phyloP scores from a whole-genome alignment of 2,329 filamentous ascomycete genomes.

The Teratosphaeria nubilosa region DNA sequence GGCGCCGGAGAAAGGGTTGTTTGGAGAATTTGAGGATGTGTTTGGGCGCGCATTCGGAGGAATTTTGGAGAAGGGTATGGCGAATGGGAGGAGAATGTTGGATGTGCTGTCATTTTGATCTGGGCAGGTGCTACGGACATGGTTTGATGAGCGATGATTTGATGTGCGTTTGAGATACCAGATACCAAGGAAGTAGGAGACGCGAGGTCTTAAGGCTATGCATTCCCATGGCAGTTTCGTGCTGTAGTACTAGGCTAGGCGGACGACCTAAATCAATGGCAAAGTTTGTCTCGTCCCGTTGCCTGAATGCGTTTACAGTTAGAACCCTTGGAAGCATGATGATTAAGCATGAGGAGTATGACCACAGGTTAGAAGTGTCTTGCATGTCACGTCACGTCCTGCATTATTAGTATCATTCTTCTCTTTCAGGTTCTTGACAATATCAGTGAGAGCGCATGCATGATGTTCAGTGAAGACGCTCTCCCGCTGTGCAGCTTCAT shows the following conservation, averaged over 20 bases:
- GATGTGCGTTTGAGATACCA: not conserved
- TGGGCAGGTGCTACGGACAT: not conserved
- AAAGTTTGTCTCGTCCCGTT: not conserved
- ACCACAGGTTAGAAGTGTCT: no score
- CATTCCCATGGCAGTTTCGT: not conserved
- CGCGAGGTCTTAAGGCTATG: not conserved
- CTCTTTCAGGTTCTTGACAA: no score
- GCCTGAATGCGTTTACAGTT: no score
- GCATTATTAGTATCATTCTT: no score
- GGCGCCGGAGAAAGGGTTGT: constrained; percentile 5
- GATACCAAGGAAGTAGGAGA: not conserved
- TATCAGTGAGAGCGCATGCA: no score
- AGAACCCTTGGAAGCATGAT: no score
- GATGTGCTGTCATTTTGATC: not conserved
- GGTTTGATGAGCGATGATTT: not conserved
- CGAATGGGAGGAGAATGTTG: not conserved
- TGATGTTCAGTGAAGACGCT: no score
- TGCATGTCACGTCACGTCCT: no score
- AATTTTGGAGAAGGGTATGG: not conserved
- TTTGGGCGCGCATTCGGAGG: constrained; percentile 7
- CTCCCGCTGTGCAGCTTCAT: no score
- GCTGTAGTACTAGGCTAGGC: not conserved
- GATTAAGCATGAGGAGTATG: no score
- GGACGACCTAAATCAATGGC: not conserved
- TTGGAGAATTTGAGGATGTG: constrained; percentile 5